Conservation (phyloP, 768 basidiomycete genomes). For the Termitomyces sp. region DNA sequence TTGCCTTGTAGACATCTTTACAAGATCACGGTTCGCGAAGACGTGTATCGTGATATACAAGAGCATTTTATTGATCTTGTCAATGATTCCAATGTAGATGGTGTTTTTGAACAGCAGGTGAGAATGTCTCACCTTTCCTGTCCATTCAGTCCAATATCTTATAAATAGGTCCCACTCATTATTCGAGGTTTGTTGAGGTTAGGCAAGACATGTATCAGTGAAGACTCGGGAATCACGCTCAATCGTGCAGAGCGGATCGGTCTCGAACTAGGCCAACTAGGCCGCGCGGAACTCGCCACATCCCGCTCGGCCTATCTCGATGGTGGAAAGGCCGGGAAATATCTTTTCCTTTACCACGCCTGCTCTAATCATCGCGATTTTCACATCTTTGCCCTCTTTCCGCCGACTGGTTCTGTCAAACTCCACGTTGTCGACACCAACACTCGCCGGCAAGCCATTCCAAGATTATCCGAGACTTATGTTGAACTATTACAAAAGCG, state of each 20-base stretch:
- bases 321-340: constrained; percentile 62
- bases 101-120: constrained; percentile 91
- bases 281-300: constrained; percentile 50
- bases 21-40: constrained; percentile 78
- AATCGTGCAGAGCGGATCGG: constrained; percentile 79
- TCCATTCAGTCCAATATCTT: background rate
- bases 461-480: constrained; percentile 74
- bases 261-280: constrained; percentile 79
- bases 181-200: constrained; percentile 78
- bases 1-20: constrained; percentile 75
- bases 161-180: constrained; percentile 67
- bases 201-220: constrained; percentile 75
- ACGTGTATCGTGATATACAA: constrained; percentile 75
- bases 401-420: constrained; percentile 62
- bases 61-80: constrained; percentile 90
- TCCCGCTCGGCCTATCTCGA: constrained; percentile 69
- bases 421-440: constrained; percentile 91
- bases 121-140: constrained; percentile 9
- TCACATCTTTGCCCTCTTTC: constrained; percentile 86
- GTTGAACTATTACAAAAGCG: constrained; percentile 52
- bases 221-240: constrained; percentile 63
- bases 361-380: constrained; percentile 65
- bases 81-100: constrained; percentile 93
- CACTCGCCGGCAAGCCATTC: constrained; percentile 75
- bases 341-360: constrained; percentile 87